Percentiles rank a stretch among this genome's conserved stretches.
Conservation (phyloP, 2,329 filamentous ascomycete species). For the Diaporthe caulivora region DNA sequence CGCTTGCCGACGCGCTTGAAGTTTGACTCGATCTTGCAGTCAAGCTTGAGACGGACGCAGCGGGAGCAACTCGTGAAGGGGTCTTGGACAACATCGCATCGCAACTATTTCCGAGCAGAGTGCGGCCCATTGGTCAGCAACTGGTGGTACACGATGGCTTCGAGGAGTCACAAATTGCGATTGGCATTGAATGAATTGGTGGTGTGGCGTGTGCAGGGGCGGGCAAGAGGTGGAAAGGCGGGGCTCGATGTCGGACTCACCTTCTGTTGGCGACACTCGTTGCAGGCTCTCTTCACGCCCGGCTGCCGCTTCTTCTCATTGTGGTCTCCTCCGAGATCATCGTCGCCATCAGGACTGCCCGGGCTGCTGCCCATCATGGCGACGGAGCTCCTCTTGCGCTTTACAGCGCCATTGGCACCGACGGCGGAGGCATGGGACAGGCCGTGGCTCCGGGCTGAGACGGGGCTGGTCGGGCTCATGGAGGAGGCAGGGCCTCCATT, state of each 20-base stretch:
- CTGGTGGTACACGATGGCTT: not conserved
- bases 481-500: slow-evolving; percentile 42
- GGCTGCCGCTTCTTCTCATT: slow-evolving; percentile 74
- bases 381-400: slow-evolving; percentile 70
- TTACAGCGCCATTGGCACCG: slow-evolving; percentile 58
- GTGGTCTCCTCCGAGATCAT: slow-evolving; percentile 64
- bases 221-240: slow-evolving; percentile 2
- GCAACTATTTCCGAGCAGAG: slow-evolving; percentile 64
- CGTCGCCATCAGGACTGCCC: slow-evolving; percentile 68
- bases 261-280: slow-evolving; percentile 89
- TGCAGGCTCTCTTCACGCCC: slow-evolving; percentile 83
- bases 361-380: slow-evolving; percentile 67
- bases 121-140: slow-evolving; percentile 37
- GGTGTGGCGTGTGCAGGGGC: not conserved
- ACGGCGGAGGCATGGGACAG: slow-evolving; percentile 31
- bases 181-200: not conserved
- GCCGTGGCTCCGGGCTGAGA: slow-evolving; percentile 59
- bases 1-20: slow-evolving; percentile 87
- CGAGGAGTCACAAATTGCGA: not conserved
- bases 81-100: slow-evolving; percentile 86
- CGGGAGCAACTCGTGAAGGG: slow-evolving; percentile 83
- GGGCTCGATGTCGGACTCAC: slow-evolving; percentile 60
- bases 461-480: slow-evolving; percentile 66
- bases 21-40: slow-evolving; percentile 89
- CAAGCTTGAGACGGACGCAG: slow-evolving; percentile 82